Percentiles rank a stretch among this genome's conserved stretches.
These are phyloP conservation scores for Aspergillus jensenii DNA, from an alignment of 2,329 filamentous ascomycete species.

Conservation along the genomic window DNA sequence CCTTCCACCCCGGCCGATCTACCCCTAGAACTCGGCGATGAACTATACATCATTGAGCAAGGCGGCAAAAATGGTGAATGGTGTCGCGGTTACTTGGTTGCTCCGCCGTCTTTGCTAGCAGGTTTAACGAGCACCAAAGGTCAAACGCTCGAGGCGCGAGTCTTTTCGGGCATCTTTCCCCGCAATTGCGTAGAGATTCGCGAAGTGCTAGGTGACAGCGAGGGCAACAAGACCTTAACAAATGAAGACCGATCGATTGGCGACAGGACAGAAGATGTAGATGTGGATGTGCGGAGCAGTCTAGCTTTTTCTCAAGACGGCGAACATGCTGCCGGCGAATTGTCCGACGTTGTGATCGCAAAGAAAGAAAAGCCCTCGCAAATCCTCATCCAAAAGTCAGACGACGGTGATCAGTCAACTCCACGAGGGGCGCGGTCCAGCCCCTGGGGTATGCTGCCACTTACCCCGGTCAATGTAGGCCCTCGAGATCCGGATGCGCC, in stretches of 20 bases:
- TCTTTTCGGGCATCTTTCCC: slow-evolving; percentile 98
- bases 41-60: slow-evolving; percentile 98
- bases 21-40: slow-evolving; percentile 95
- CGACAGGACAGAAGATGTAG: slow-evolving; percentile 32
- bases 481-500: slow-evolving; percentile 61
- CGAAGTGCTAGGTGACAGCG: slow-evolving; percentile 79
- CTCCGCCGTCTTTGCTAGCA: slow-evolving; percentile 87
- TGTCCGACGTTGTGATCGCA: slow-evolving; percentile 34
- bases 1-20: slow-evolving; percentile 85
- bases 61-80: slow-evolving; percentile 81
- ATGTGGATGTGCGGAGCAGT: slow-evolving; percentile 31
- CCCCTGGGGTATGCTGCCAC: slow-evolving; percentile 30
- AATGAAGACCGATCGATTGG: slow-evolving; percentile 37
- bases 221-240: slow-evolving; percentile 38
- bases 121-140: slow-evolving; percentile 88
- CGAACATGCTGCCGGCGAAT: slow-evolving; percentile 26
- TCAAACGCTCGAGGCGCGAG: slow-evolving; percentile 88
- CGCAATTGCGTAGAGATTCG: slow-evolving; percentile 91
- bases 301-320: slow-evolving; percentile 28
- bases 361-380: slow-evolving; percentile 43
- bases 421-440: slow-evolving; percentile 29
- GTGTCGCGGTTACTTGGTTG: slow-evolving; percentile 93
- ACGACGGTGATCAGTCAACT: slow-evolving; percentile 32
- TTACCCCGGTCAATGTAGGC: slow-evolving; percentile 31
- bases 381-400: slow-evolving; percentile 38